A percentile compares a stretch with the other conserved stretches of the same genome.
phyloP scores from a whole-genome alignment of 257 asterid genomes.

The Plantago ovata region DNA sequence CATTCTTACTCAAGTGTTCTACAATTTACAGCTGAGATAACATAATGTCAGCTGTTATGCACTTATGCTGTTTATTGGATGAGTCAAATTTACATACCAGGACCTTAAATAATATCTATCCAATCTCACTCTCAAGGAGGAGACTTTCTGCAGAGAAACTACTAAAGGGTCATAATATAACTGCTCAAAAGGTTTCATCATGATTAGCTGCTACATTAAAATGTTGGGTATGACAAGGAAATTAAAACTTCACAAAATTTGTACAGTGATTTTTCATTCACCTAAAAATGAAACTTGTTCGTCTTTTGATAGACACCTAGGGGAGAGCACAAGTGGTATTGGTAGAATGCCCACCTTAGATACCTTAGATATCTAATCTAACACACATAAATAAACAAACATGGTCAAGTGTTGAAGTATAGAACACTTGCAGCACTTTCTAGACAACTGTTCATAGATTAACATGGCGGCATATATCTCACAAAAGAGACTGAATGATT shows the following conservation, averaged over 20 bases:
- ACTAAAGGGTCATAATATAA: slow-evolving; percentile 2
- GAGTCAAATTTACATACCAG: too few species aligned
- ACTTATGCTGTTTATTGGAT: background rate
- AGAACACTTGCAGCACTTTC: background rate
- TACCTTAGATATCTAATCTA: too few species aligned
- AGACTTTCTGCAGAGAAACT: slow-evolving; percentile 4
- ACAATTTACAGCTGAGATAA: background rate
- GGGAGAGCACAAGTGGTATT: too few species aligned
- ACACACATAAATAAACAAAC: slow-evolving; percentile 8
- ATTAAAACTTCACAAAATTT: too few species aligned
- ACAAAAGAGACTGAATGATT: slow-evolving; percentile 5
- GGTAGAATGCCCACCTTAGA: too few species aligned
- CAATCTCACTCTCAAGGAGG: background rate
- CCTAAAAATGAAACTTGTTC: too few species aligned
- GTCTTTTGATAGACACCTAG: too few species aligned
- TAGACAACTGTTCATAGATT: background rate
- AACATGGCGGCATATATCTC: slow-evolving; percentile 2
- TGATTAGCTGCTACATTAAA: slow-evolving; percentile 2
- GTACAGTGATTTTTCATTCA: too few species aligned
- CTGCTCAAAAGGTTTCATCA: background rate
- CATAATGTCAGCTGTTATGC: background rate
- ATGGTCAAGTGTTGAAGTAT: slow-evolving; percentile 12
- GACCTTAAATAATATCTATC: background rate
- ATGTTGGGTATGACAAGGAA: too few species aligned
- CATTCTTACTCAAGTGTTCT: background rate